phyloP scores from a whole-genome alignment of 352 stramenopile species.

The Peronospora farinosa region DNA sequence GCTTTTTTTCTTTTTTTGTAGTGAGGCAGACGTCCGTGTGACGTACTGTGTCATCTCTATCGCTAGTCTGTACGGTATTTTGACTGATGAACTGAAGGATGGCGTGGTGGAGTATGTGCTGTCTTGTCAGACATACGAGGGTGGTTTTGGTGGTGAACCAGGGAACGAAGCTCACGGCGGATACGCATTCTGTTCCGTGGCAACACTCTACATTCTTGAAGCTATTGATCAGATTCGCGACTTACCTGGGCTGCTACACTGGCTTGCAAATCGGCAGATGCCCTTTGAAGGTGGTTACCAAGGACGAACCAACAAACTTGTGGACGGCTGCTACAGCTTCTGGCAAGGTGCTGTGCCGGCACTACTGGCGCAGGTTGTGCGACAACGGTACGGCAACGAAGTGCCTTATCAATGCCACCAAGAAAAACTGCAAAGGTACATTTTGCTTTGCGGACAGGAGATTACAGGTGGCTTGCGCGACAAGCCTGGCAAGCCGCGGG shows the following conservation, averaged over 20 bases:
- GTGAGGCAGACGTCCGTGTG: constrained; percentile 93
- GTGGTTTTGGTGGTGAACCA: constrained; percentile 90
- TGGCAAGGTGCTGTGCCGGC: constrained; percentile 93
- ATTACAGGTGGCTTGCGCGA: constrained; percentile 90
- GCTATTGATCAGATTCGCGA: constrained; percentile 47
- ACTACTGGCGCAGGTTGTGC: constrained; percentile 56
- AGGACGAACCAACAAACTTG: constrained; percentile 97
- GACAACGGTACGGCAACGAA: constrained; percentile 28
- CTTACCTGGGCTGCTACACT: constrained; percentile 63
- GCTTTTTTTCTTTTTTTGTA: constrained; percentile 14
- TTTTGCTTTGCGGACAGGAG: constrained; percentile 92
- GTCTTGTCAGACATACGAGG: constrained; percentile 96
- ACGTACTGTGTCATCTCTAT: constrained; percentile 97
- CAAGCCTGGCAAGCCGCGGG: constrained; percentile 91
- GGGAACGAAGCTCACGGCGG: constrained; percentile 96
- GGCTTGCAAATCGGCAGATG: constrained; percentile 93
- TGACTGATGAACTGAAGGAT: constrained; percentile 80
- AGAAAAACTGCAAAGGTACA: constrained; percentile 86
- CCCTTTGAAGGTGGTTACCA: constrained; percentile 87
- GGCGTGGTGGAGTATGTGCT: constrained; percentile 78
- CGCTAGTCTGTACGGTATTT: constrained; percentile 88
- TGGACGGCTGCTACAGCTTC: constrained; percentile 99
- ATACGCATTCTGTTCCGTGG: constrained; percentile 96
- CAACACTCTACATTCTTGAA: constrained; percentile 90
- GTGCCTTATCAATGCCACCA: constrained; percentile 65